A percentile compares a stretch with the other conserved stretches of the same genome.
These are phyloP conservation scores for Sphagnum contortum DNA, from an alignment of 225 moss, liverwort and hornwort species.

Conservation along the genomic window DNA sequence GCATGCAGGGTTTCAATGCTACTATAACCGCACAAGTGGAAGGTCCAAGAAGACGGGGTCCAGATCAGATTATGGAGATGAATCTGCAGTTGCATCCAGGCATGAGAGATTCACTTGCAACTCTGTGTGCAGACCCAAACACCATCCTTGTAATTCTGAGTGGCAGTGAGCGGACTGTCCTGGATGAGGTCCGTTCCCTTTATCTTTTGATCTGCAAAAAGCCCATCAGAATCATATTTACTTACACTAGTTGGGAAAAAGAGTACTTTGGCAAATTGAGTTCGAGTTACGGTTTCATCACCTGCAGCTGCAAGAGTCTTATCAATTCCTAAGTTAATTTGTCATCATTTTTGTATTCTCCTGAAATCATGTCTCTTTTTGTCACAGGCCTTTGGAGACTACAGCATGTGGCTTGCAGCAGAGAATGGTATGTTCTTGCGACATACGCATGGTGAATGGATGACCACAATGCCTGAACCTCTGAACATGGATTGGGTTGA, in stretches of 20 bases:
- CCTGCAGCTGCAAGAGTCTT: too few species aligned
- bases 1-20: constrained; percentile 63
- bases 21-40: constrained; percentile 86
- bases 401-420: constrained; percentile 88
- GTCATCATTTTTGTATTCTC: too few species aligned
- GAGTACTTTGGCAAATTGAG: too few species aligned
- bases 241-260: too few species aligned
- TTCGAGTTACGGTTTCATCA: too few species aligned
- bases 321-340: too few species aligned
- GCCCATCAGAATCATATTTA: too few species aligned
- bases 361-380: too few species aligned
- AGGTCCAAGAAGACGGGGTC: constrained; percentile 44
- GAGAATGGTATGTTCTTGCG: constrained; percentile 98
- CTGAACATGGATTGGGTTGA: constrained; percentile 98
- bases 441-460: constrained; percentile 54
- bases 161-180: constrained; percentile 71
- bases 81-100: constrained; percentile 67
- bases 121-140: constrained; percentile 53
- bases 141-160: constrained; percentile 81
- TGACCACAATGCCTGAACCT: constrained; percentile 83
- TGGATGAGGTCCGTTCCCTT: constrained; percentile 49
- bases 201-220: neutral
- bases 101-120: constrained; percentile 42
- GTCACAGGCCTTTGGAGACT: constrained; percentile 45
- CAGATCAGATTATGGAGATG: constrained; percentile 72